Evolutionary conservation across 306 rosid species (phyloP), one percentile per base, ranked within the genome.

Genomic region (Vigna hirtella): DNA sequence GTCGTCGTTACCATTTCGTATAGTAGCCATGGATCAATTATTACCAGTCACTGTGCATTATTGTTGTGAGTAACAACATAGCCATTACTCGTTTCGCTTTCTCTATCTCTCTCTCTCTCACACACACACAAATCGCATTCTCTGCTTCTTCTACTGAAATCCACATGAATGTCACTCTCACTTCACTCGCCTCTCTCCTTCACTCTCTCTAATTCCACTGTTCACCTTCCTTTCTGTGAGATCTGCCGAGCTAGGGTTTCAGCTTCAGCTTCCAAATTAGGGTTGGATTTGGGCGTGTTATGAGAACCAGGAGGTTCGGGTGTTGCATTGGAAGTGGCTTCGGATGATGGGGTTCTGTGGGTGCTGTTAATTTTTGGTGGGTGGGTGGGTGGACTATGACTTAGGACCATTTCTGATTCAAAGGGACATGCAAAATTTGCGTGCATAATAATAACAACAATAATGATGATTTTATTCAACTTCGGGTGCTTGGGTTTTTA

Each of bases 321-420:
- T 86, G 62, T 79, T 90, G 88, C 81, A 81, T 88, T 80, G 90
- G 90, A 15, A 86, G 84, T 83, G 90, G 86, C 66, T 88, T 90
- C 74, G 92, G 94, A 74, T 90, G 89, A 84, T 77, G 64, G 6
- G 34, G 2, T 69, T 76, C 42, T 66, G 22, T 58, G 26, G 77
- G 24, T 30, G 16, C 40, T 15, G 28, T 66, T 34, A 40, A 45
- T 66, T 69, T 86, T 81, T 79, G 87, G 67, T 4, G 47, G 81
- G 75, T 56, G 82, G 64, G 78, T 15, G 72, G 70, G 72, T 11
- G 13, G 64, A n/a, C 10, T 66, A 20, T 42, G 32, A 11, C 42
- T 18, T 11, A 18, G 78, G 18, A 59, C 26, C 83, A 10, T 82
- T 81, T 85, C 9, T 74, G 59, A 62, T 85, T 30, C 59, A 9